Percentiles rank a stretch among this genome's conserved stretches.
These are phyloP conservation scores for Saccharomycodes ludwigii DNA, from an alignment of 805 yeast genomes.

Conservation along the genomic window DNA sequence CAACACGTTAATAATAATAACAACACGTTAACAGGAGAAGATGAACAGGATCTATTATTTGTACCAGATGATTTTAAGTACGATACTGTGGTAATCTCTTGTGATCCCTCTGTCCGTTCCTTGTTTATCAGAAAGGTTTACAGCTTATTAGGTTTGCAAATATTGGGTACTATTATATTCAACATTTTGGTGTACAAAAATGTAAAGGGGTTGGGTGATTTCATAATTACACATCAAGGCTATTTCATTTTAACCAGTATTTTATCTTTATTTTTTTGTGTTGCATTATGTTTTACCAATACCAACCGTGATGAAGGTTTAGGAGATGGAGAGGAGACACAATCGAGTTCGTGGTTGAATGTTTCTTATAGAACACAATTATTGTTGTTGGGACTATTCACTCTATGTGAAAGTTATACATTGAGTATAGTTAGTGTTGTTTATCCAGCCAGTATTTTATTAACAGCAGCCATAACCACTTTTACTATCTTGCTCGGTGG, in stretches of 20 bases:
- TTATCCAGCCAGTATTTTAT: constrained; percentile 48
- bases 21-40: not conserved
- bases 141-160: constrained; percentile 52
- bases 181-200: constrained; percentile 13
- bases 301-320: constrained; percentile 23
- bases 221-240: constrained; percentile 51
- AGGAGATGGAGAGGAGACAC: constrained; percentile 5
- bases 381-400: constrained; percentile 49
- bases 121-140: constrained; percentile 72
- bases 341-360: constrained; percentile 15
- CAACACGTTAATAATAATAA: no score
- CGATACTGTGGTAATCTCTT: constrained; percentile 62
- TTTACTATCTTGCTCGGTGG: constrained; percentile 62
- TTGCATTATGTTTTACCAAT: constrained; percentile 46
- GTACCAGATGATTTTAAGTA: constrained; percentile 74
- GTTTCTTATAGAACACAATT: constrained; percentile 23
- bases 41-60: constrained; percentile 8
- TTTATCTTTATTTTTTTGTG: constrained; percentile 51
- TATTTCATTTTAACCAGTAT: constrained; percentile 40
- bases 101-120: constrained; percentile 65
- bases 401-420: constrained; percentile 61
- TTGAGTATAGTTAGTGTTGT: constrained; percentile 56
- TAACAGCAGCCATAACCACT: constrained; percentile 64
- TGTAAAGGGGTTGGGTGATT: constrained; percentile 20
- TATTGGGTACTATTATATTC: constrained; percentile 42